These are phyloP conservation scores for Phytopythium ostracodes DNA, from an alignment of 352 stramenopile species.

Conservation along the genomic window DNA sequence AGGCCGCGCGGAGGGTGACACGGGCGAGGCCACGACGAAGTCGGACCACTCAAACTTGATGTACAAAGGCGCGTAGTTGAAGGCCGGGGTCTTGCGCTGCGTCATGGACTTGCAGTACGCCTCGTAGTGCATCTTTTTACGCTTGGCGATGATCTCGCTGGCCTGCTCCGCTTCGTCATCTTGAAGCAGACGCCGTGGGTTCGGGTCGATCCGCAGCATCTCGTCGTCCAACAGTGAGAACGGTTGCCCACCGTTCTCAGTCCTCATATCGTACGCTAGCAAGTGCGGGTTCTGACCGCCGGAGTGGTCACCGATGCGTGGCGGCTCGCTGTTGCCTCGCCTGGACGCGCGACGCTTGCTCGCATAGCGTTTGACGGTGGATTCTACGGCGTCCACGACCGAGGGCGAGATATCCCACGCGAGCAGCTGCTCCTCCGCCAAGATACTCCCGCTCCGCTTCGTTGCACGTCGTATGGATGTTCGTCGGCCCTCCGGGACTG, in stretches of 20 bases:
- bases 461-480: background rate
- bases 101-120: conserved; percentile 56
- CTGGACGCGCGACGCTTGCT: conserved; percentile 25
- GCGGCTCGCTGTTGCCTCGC: conserved; percentile 16
- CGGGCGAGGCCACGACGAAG: conserved; percentile 59
- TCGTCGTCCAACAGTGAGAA: conserved; percentile 50
- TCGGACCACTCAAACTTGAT: conserved; percentile 76
- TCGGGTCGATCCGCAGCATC: conserved; percentile 48
- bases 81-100: conserved; percentile 49
- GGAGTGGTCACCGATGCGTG: background rate
- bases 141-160: conserved; percentile 49
- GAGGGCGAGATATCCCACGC: background rate
- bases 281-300: conserved; percentile 32
- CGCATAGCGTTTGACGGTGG: conserved; percentile 20
- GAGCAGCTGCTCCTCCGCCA: conserved; percentile 5
- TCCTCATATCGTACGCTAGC: conserved; percentile 49
- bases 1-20: conserved; percentile 9
- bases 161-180: conserved; percentile 29
- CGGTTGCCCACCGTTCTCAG: conserved; percentile 35
- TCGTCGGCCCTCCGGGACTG: background rate
- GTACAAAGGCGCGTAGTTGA: conserved; percentile 58
- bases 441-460: conserved; percentile 1
- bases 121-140: conserved; percentile 61
- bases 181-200: conserved; percentile 40
- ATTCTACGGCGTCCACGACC: conserved; percentile 19